phyloP scores from a whole-genome alignment of 352 stramenopile genomes.

The Phytopythium boreale region DNA sequence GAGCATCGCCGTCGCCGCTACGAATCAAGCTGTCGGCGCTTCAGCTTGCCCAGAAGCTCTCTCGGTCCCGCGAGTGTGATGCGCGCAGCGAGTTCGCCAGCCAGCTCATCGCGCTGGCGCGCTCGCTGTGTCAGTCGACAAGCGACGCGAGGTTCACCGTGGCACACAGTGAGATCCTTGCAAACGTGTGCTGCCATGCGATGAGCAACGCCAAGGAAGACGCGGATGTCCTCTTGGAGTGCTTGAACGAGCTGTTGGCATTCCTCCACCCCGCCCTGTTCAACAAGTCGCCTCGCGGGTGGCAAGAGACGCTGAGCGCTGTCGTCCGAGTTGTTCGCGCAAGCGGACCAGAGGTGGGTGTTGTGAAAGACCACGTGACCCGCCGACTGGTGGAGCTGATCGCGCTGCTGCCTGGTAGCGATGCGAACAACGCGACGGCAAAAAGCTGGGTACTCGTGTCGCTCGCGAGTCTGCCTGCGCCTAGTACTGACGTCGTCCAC shows the following conservation, averaged over 20 bases:
- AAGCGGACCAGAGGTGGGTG: background rate
- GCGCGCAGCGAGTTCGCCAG: background rate
- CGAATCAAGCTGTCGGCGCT: constrained; percentile 33
- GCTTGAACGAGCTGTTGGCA: constrained; percentile 20
- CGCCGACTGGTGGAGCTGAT: constrained; percentile 5
- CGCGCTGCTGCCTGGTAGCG: background rate
- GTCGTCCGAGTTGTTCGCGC: background rate
- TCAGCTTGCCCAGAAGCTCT: constrained; percentile 26
- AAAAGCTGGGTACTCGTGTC: constrained; percentile 19
- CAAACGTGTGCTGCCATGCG: constrained; percentile 19
- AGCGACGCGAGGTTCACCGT: constrained; percentile 24
- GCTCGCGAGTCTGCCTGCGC: constrained; percentile 18
- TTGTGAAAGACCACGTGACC: constrained; percentile 1
- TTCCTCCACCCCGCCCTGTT: constrained; percentile 26
- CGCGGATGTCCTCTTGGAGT: background rate
- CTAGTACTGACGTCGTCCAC: constrained; percentile 10
- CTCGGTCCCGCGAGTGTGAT: background rate
- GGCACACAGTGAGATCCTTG: constrained; percentile 19
- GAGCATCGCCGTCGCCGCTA: background rate
- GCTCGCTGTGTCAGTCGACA: constrained; percentile 8
- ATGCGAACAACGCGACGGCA: constrained; percentile 5
- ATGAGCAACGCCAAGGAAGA: constrained; percentile 7
- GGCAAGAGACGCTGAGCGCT: constrained; percentile 3
- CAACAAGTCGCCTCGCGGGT: constrained; percentile 5
- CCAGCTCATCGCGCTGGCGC: background rate